A percentile compares a stretch with the other conserved stretches of the same genome.
These are phyloP conservation scores for Lichtheimia ornata DNA, from an alignment of 371 early-diverging fungal species.

Conservation along the genomic window DNA sequence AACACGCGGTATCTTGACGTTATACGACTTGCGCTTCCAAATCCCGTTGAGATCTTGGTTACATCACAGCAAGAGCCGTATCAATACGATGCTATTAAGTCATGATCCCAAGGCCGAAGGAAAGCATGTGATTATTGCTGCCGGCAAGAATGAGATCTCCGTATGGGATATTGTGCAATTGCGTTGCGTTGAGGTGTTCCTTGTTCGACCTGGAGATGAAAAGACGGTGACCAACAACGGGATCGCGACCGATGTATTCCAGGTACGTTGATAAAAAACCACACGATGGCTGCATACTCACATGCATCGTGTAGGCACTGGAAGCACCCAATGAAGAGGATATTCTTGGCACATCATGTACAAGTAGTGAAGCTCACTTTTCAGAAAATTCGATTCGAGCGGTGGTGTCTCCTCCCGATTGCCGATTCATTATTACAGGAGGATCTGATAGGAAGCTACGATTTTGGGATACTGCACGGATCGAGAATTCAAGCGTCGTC, in stretches of 20 bases:
- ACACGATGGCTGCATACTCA: not conserved
- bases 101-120: conserved; percentile 47
- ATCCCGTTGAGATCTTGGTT: conserved; percentile 77
- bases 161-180: conserved; percentile 80
- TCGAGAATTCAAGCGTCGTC: conserved; percentile 75
- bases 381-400: conserved; percentile 60
- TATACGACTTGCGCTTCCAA: conserved; percentile 88
- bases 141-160: conserved; percentile 80
- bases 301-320: conserved; percentile 27
- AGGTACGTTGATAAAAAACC: conserved; percentile 24
- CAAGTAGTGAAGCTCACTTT: conserved; percentile 50
- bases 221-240: conserved; percentile 37
- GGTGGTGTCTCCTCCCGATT: conserved; percentile 53
- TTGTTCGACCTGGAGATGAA: conserved; percentile 60
- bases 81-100: conserved; percentile 63
- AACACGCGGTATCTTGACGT: conserved; percentile 74
- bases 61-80: conserved; percentile 74
- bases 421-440: conserved; percentile 73
- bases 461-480: conserved; percentile 72
- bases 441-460: conserved; percentile 85
- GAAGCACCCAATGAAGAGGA: conserved; percentile 58
- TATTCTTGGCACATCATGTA: conserved; percentile 51
- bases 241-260: conserved; percentile 50
- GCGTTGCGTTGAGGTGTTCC: conserved; percentile 75
- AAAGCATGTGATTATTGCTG: conserved; percentile 61